These are phyloP conservation scores for Colletotrichum higginsianum DNA, from an alignment of 2,329 filamentous ascomycete genomes.

Conservation along the genomic window DNA sequence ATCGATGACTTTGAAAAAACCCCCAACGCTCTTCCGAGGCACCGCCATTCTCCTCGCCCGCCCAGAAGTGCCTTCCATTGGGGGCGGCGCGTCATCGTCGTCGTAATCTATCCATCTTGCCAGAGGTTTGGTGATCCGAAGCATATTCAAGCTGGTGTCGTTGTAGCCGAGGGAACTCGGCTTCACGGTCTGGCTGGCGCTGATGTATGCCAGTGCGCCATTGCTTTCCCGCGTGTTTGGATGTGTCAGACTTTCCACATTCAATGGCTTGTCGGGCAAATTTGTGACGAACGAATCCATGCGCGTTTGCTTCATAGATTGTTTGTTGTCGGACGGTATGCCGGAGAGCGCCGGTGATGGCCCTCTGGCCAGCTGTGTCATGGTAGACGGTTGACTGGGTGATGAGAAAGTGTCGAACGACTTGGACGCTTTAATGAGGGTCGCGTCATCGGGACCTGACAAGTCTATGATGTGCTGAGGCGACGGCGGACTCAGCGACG, in stretches of 20 bases:
- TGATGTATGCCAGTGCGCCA: neutral
- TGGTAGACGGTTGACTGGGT: neutral
- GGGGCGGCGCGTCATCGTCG: constrained; percentile 31
- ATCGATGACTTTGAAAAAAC: constrained; percentile 57
- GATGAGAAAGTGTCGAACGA: neutral
- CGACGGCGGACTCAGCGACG: constrained; percentile 40
- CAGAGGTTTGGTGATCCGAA: neutral
- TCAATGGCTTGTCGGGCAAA: neutral
- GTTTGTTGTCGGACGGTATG: constrained; percentile 22
- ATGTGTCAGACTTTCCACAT: constrained; percentile 8
- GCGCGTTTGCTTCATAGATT: constrained; percentile 50
- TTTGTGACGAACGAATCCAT: constrained; percentile 34
- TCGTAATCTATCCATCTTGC: neutral
- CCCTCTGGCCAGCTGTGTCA: neutral
- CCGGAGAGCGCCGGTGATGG: neutral
- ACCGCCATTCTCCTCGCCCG: constrained; percentile 54
- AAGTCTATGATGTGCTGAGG: constrained; percentile 25
- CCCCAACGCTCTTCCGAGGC: constrained; percentile 54
- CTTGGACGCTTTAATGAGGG: neutral
- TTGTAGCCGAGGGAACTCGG: neutral
- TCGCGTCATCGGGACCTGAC: constrained; percentile 11
- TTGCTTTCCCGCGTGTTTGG: neutral
- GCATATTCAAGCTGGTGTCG: neutral
- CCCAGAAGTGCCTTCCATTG: neutral
- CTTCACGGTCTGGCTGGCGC: neutral